Conservation (phyloP, 2,329 filamentous ascomycete genomes). For the Claviceps fusiformis region DNA sequence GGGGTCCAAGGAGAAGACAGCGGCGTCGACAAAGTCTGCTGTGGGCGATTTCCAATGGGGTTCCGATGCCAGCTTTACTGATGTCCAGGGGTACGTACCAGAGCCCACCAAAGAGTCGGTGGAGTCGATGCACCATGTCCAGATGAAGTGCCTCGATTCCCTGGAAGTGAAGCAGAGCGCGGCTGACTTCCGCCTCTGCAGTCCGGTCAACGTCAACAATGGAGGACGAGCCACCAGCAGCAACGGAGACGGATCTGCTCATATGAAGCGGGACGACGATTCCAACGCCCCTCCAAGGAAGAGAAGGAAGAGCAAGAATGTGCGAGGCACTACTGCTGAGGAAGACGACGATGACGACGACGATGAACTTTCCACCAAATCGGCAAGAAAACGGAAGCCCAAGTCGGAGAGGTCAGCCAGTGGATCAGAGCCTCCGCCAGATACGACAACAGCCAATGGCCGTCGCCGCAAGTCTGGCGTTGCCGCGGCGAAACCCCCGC, state of each 20-base stretch:
- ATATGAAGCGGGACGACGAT: slow-evolving; percentile 22
- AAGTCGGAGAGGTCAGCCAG: slow-evolving; percentile 24
- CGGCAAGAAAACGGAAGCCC: slow-evolving; percentile 32
- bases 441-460: slow-evolving; percentile 19
- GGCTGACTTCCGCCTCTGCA: slow-evolving; percentile 44
- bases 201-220: slow-evolving; percentile 30
- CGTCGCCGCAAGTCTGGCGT: slow-evolving; percentile 38
- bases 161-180: slow-evolving; percentile 44
- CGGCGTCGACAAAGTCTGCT: slow-evolving; percentile 20
- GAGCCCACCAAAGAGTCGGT: slow-evolving; percentile 41
- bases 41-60: slow-evolving; percentile 48
- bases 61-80: slow-evolving; percentile 51
- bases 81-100: slow-evolving; percentile 44
- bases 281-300: slow-evolving; percentile 32
- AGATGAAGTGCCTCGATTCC: slow-evolving; percentile 43
- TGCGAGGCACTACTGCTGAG: slow-evolving; percentile 22
- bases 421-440: slow-evolving; percentile 19
- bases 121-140: slow-evolving; percentile 40
- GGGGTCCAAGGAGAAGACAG: slow-evolving; percentile 15
- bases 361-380: slow-evolving; percentile 21
- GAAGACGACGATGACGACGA: slow-evolving; percentile 24
- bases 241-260: slow-evolving; percentile 10
- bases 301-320: slow-evolving; percentile 39
- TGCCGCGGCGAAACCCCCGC: slow-evolving; percentile 29
- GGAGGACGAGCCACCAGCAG: slow-evolving; percentile 7